Evolutionary conservation across 2,329 filamentous ascomycete genomes (phyloP).

Genomic region (Fusarium pilosicola): DNA sequence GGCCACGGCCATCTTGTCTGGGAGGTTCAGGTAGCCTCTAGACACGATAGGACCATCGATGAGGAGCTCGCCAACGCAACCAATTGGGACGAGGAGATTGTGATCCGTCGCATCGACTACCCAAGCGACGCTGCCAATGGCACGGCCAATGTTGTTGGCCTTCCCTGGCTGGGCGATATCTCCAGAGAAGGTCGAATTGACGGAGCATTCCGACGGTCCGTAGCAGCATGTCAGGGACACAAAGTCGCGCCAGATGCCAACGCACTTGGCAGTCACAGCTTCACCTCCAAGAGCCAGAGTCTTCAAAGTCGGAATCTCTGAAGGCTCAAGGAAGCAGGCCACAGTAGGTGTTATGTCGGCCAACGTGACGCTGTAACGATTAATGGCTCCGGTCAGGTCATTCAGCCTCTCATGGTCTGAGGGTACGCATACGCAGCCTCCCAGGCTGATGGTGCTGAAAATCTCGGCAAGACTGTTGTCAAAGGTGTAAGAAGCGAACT

Average conservation of each 20-base stretch:
- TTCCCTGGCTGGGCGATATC: conserved; percentile 25
- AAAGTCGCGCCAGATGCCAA: conserved; percentile 29
- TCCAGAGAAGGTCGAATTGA: conserved; percentile 22
- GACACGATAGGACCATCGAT: conserved; percentile 35
- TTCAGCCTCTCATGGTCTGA: conserved; percentile 33
- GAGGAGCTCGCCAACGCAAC: conserved; percentile 24
- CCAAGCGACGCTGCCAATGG: conserved; percentile 26
- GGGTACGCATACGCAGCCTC: conserved; percentile 31
- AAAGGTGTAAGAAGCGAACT: conserved; percentile 36
- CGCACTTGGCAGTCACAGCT: conserved; percentile 31
- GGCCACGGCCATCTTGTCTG: conserved; percentile 17
- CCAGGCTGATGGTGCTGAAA: conserved; percentile 17
- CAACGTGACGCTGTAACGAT: conserved; percentile 17
- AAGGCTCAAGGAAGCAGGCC: conserved; percentile 22
- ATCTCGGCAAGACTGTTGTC: conserved; percentile 33
- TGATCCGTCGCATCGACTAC: conserved; percentile 20
- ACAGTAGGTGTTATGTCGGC: conserved; percentile 33
- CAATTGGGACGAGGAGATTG: conserved; percentile 8
- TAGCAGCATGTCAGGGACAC: conserved; percentile 34
- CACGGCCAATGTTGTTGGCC: conserved; percentile 30
- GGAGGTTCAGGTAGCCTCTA: conserved; percentile 32
- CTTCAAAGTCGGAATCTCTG: conserved; percentile 21
- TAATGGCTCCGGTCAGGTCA: conserved; percentile 22
- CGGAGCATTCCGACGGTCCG: conserved; percentile 25
- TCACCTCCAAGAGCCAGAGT: conserved; percentile 29